Base-by-base conservation (phyloP, 75 land plant genomes). In the Pinus tabuliformis region DNA sequence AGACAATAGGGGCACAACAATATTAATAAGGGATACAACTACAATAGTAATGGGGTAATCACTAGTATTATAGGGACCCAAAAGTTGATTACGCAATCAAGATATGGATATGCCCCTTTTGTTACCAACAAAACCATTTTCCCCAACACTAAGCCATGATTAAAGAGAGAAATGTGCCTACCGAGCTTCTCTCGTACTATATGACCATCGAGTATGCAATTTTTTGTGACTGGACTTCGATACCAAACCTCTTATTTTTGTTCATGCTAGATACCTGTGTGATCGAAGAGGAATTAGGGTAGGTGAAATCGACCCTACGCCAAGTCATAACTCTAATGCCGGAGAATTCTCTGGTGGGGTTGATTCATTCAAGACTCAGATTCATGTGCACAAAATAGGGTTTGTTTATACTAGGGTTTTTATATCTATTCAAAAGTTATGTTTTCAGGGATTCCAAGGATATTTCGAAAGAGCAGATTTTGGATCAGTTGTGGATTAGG, bases 71-170 rank as follows among this genome's bases (percentile, higher is more conserved):
- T n/a, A n/a, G n/a, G n/a, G n/a, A n/a, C n/a, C n/a, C n/a, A n/a
- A n/a, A n/a, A n/a, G n/a, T n/a, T n/a, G 99, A 97, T 76, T 95
- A 86, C 86, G 20, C 77, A 70, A 89, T 89, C 76, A 91, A 91
- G 89, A 86, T 97, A 80, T 97, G 99, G 99, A 86, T 91, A 83
- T 97, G 99, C 80, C 95, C 98, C 45, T 87, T 97, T 70, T 94
- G 96, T 81, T 88, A 81, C 83, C 86, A 87, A 80, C 90, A 98
- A 76, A 92, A 92, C 76, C 92, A 90, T 37, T 97, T 97, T 76
- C 99, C 99, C 17, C 92, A 76, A 4, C 85, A 86, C n/a, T 97
- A 95, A 70, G 75, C 86, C 64, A 60, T 72, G 61, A 89, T 97
- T 66, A 78, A 87, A 65, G 89, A 91, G 54, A 65, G 78, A 71